phyloP scores from a whole-genome alignment of 1,284 basidiomycete species.

The Irpex sp. region DNA sequence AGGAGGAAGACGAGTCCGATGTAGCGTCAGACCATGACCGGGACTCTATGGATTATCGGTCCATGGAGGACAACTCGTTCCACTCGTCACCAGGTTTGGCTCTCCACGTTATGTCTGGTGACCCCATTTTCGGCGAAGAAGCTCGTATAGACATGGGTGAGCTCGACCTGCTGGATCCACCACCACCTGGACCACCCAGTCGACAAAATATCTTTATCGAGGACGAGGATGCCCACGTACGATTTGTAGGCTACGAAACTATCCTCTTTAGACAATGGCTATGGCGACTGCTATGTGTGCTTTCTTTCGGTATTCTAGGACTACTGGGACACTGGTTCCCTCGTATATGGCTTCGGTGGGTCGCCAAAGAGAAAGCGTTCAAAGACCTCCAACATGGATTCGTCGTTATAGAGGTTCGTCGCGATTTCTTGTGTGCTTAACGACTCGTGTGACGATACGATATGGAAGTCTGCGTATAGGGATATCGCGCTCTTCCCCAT shows the following conservation, averaged over 20 bases:
- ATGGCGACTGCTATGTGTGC: conserved; percentile 71
- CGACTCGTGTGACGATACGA: conserved; percentile 16
- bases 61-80: conserved; percentile 59
- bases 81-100: conserved; percentile 54
- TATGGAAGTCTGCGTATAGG: conserved; percentile 67
- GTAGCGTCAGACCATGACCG: conserved; percentile 16
- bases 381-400: conserved; percentile 65
- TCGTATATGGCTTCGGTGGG: conserved; percentile 81
- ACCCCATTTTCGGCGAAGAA: conserved; percentile 77
- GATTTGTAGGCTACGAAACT: conserved; percentile 86
- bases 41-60: conserved; percentile 13
- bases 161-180: conserved; percentile 53
- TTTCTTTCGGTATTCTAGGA: conserved; percentile 73
- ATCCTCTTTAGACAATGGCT: conserved; percentile 57
- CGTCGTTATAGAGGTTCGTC: conserved; percentile 85
- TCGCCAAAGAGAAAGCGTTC: conserved; percentile 83
- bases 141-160: conserved; percentile 74
- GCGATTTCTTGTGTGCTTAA: background rate
- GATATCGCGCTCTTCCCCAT: conserved; percentile 78
- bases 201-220: conserved; percentile 84
- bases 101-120: conserved; percentile 63
- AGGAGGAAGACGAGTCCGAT: conserved; percentile 51
- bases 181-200: conserved; percentile 71
- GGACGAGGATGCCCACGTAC: conserved; percentile 89
- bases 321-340: conserved; percentile 94